Conservation (phyloP, 2,329 filamentous ascomycete species). For the Dactylonectria estremocensis region DNA sequence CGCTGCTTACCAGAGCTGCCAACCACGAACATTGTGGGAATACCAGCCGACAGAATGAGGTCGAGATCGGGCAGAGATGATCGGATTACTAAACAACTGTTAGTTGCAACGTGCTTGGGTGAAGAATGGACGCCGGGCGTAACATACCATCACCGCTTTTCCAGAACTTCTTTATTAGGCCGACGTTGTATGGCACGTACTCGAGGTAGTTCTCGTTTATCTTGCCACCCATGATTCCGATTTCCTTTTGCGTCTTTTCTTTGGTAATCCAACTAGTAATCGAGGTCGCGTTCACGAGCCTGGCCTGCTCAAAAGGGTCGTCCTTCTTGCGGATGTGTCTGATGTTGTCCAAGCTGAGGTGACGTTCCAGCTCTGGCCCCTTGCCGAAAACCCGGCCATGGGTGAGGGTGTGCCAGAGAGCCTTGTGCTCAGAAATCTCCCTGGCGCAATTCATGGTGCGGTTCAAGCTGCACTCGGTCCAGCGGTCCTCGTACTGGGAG, state of each 20-base stretch:
- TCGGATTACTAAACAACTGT: slow-evolving; percentile 11
- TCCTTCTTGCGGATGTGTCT: background rate
- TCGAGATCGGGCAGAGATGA: slow-evolving; percentile 14
- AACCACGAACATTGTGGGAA: slow-evolving; percentile 15
- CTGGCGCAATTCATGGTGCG: background rate
- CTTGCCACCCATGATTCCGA: slow-evolving; percentile 2
- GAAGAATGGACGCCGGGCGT: background rate
- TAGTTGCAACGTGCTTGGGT: background rate
- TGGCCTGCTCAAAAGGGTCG: background rate
- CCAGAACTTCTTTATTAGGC: slow-evolving; percentile 3
- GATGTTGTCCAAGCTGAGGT: background rate
- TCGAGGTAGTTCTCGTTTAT: background rate
- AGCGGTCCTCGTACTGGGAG: slow-evolving; percentile 6
- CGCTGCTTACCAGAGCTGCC: slow-evolving; percentile 21
- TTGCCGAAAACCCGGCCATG: background rate
- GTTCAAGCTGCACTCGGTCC: slow-evolving; percentile 4
- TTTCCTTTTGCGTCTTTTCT: background rate
- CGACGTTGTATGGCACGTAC: background rate
- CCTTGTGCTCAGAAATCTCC: slow-evolving; percentile 1
- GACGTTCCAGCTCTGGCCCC: background rate
- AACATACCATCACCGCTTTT: slow-evolving; percentile 16
- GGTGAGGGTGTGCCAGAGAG: slow-evolving; percentile 12
- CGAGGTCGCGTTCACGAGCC: background rate
- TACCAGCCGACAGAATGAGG: background rate
- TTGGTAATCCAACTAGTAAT: background rate